phyloP scores from a whole-genome alignment of 2,329 filamentous ascomycete species.

The Cryphonectria carpinicola region DNA sequence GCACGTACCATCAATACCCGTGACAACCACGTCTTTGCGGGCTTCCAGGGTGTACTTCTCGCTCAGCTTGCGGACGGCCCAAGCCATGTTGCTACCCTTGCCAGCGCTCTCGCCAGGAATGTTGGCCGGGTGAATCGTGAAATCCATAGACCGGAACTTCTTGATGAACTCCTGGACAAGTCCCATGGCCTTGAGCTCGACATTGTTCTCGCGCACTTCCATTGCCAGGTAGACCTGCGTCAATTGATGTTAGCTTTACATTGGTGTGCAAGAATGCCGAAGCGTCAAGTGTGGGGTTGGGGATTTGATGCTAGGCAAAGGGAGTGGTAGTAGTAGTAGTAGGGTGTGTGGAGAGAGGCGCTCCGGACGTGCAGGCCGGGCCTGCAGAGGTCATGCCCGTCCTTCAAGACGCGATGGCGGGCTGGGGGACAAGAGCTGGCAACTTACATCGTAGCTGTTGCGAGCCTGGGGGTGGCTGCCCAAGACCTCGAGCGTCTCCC shows the following conservation, averaged over 20 bases:
- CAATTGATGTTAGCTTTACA: slow-evolving; percentile 23
- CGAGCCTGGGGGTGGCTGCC: slow-evolving; percentile 68
- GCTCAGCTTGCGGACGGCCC: slow-evolving; percentile 69
- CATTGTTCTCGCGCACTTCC: slow-evolving; percentile 69
- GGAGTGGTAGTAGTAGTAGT: background rate
- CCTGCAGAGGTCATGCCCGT: background rate
- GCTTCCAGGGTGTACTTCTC: slow-evolving; percentile 58
- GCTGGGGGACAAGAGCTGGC: background rate
- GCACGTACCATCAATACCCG: slow-evolving; percentile 71
- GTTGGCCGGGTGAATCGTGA: slow-evolving; percentile 68
- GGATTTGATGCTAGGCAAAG: background rate
- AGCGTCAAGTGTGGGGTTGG: background rate
- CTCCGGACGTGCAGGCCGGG: background rate
- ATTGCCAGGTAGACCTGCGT: slow-evolving; percentile 71
- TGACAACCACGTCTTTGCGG: slow-evolving; percentile 68
- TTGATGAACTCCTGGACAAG: slow-evolving; percentile 66
- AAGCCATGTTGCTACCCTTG: slow-evolving; percentile 75
- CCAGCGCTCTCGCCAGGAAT: slow-evolving; percentile 71
- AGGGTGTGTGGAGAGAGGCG: background rate
- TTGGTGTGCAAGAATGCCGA: background rate
- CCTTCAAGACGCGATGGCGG: background rate
- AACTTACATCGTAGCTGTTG: slow-evolving; percentile 71
- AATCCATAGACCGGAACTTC: slow-evolving; percentile 68
- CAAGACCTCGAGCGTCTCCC: slow-evolving; percentile 70
- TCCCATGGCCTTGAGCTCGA: slow-evolving; percentile 62